Percentiles rank a stretch among this genome's conserved stretches.
Evolutionary conservation across 129 eudicot genomes (phyloP).

Genomic region (Daucus carota): DH1_v3.0 NC_030382.2:48273501-48274000

Average conservation of each 20-base stretch:
- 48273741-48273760: no score
- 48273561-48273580: background rate
- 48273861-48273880: background rate
- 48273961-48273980: constrained; percentile 44
- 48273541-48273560: no score
- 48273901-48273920: constrained; percentile 13
- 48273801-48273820: background rate
- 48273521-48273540: background rate
- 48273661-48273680: no score
- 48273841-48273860: background rate
- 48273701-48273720: no score
- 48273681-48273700: no score
- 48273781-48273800: background rate
- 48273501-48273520: background rate
- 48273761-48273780: no score
- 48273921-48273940: constrained; percentile 63
- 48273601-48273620: background rate
- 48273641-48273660: no score
- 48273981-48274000: constrained; percentile 39
- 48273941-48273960: constrained; percentile 32
- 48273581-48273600: background rate
- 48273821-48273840: background rate
- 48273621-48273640: background rate
- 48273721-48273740: no score
- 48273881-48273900: constrained; percentile 56